phyloP scores from a whole-genome alignment of 768 basidiomycete species.

The Udeniomyces megalosporus region DNA sequence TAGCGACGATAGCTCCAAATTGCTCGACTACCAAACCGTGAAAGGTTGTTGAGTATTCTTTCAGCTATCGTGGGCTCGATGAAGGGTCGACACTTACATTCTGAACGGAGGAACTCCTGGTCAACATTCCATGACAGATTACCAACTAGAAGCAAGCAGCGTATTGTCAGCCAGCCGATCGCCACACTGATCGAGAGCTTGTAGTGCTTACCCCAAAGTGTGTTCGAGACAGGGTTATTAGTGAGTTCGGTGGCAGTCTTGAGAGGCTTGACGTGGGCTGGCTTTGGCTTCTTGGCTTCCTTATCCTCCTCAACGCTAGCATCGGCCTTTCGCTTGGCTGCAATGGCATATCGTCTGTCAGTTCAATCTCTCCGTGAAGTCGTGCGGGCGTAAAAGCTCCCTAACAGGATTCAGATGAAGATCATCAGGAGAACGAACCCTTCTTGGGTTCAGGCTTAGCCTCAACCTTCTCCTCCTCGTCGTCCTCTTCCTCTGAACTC shows the following conservation, averaged over 20 bases:
- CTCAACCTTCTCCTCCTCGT: conserved; percentile 18
- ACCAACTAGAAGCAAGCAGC: conserved; percentile 55
- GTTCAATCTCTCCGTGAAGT: neutral
- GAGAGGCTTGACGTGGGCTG: conserved; percentile 68
- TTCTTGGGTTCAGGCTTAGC: conserved; percentile 3
- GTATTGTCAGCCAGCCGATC: too few species aligned
- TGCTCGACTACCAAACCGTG: conserved; percentile 36
- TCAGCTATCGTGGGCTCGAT: conserved; percentile 53
- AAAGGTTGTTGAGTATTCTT: too few species aligned
- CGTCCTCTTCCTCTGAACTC: conserved; percentile 19
- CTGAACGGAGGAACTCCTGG: conserved; percentile 79
- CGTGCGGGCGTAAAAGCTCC: conserved; percentile 26
- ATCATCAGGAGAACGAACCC: neutral
- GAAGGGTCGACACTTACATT: conserved; percentile 77
- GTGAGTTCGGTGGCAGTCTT: conserved; percentile 36
- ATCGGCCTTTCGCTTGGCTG: conserved; percentile 61
- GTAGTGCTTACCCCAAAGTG: conserved; percentile 41
- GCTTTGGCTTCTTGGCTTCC: conserved; percentile 32
- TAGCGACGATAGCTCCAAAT: conserved; percentile 74
- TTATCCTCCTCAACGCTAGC: conserved; percentile 31
- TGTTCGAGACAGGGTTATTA: conserved; percentile 38
- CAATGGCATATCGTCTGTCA: conserved; percentile 4
- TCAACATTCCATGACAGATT: conserved; percentile 90
- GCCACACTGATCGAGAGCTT: too few species aligned
- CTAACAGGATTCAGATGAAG: neutral